A percentile compares a stretch with the other conserved stretches of the same genome.
These are phyloP conservation scores for Melanomma pulvis-pyrius DNA, from an alignment of 495 filamentous ascomycete species.

Conservation along the genomic window DNA sequence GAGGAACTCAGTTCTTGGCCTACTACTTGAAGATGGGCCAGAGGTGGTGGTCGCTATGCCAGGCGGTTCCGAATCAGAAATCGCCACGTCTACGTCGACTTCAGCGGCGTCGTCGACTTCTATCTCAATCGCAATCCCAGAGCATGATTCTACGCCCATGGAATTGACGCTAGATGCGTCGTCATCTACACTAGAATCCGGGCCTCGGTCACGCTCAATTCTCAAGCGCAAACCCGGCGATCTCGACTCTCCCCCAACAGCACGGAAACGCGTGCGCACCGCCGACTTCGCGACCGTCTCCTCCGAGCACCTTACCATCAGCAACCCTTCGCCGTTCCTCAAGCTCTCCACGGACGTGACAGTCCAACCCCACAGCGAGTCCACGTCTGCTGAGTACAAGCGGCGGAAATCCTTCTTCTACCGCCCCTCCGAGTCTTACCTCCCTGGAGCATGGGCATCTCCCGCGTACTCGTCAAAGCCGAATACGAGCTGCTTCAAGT, in stretches of 20 bases:
- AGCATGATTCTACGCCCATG: background rate
- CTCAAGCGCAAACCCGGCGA: background rate
- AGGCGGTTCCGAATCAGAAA: background rate
- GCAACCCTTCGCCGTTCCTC: background rate
- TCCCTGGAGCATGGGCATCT: slow-evolving; percentile 3
- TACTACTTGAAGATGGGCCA: background rate
- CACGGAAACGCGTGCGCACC: background rate
- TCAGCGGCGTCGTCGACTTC: background rate
- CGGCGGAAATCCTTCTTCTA: background rate
- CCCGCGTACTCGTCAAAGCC: background rate
- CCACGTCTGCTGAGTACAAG: background rate
- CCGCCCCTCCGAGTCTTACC: background rate
- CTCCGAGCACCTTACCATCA: background rate
- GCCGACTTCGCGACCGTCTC: slow-evolving; percentile 2
- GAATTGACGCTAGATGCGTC: no score
- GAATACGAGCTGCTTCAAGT: slow-evolving; percentile 10
- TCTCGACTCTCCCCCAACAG: background rate
- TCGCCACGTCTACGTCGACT: background rate
- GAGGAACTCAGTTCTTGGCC: background rate
- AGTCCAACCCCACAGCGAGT: background rate
- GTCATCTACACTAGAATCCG: background rate
- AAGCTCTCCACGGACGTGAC: background rate
- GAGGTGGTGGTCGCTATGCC: background rate
- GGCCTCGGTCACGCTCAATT: background rate
- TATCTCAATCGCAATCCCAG: background rate